phyloP scores from a whole-genome alignment of 306 rosid species.

The Malus orientalis region DNA sequence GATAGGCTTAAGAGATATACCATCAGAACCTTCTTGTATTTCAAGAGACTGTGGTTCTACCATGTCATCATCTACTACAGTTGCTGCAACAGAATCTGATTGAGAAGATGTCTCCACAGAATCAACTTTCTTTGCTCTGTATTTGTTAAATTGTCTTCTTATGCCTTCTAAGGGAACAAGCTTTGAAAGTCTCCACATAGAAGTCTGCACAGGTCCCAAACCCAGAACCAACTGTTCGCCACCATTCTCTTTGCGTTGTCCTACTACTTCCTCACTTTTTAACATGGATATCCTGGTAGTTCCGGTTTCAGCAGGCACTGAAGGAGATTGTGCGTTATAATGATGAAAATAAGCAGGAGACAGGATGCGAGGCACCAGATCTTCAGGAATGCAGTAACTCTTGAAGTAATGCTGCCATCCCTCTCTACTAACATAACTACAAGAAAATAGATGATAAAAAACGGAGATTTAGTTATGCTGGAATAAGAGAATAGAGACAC shows the following conservation, averaged over 20 bases:
- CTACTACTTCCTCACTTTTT: conserved; percentile 43
- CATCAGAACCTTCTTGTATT: conserved; percentile 87
- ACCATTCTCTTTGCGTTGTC: conserved; percentile 45
- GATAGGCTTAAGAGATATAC: conserved; percentile 87
- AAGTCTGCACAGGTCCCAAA: conserved; percentile 85
- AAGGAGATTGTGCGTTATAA: conserved; percentile 69
- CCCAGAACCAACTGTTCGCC: conserved; percentile 87
- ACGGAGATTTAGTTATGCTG: background rate
- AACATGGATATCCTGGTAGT: conserved; percentile 24
- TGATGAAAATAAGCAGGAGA: conserved; percentile 98
- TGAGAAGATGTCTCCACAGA: conserved; percentile 36
- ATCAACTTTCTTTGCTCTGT: conserved; percentile 34
- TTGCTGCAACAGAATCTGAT: conserved; percentile 41
- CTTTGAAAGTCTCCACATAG: conserved; percentile 89
- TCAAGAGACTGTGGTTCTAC: conserved; percentile 82
- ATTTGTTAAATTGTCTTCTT: conserved; percentile 51
- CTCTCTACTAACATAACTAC: conserved; percentile 78
- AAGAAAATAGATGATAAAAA: background rate
- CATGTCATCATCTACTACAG: conserved; percentile 61
- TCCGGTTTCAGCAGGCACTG: conserved; percentile 36
- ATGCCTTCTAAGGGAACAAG: conserved; percentile 86
- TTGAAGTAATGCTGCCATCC: conserved; percentile 96
- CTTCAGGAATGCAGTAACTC: conserved; percentile 96
- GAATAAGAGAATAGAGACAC: background rate
- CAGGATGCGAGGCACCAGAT: conserved; percentile 85